Evolutionary conservation across 2,329 filamentous ascomycete species (phyloP).

Genomic region (Cladosporium sp.): DNA sequence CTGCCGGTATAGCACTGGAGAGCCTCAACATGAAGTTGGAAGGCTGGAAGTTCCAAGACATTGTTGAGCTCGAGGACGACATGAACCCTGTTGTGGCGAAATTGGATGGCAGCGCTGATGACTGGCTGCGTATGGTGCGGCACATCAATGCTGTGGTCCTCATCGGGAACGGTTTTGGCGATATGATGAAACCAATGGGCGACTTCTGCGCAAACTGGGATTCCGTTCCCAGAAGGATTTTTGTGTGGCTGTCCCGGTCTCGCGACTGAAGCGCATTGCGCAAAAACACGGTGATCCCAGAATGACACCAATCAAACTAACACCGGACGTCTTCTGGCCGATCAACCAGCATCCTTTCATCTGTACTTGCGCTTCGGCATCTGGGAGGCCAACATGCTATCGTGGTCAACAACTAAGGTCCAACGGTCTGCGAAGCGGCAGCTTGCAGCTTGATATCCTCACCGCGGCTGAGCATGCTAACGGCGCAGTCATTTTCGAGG

Average conservation of each 20-base stretch:
- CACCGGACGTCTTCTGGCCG: background rate
- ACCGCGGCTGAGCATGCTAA: background rate
- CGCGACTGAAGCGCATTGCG: background rate
- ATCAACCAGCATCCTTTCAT: background rate
- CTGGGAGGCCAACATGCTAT: background rate
- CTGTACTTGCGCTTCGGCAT: background rate
- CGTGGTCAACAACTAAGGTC: background rate
- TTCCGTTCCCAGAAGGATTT: background rate
- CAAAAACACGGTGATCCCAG: background rate
- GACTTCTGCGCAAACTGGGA: background rate
- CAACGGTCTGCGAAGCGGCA: background rate
- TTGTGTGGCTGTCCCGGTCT: background rate
- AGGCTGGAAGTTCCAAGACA: background rate
- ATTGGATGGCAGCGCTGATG: background rate
- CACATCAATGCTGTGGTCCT: background rate
- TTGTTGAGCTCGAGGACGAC: background rate
- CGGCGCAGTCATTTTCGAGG: background rate
- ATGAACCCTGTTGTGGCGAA: background rate
- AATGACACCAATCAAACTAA: background rate
- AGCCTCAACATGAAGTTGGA: background rate
- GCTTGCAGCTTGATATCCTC: background rate
- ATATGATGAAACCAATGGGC: background rate
- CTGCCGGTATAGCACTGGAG: background rate
- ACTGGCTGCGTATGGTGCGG: background rate
- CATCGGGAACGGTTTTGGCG: background rate